Conservation (phyloP, 106 monocot genomes). For the Allium fistulosum region DNA sequence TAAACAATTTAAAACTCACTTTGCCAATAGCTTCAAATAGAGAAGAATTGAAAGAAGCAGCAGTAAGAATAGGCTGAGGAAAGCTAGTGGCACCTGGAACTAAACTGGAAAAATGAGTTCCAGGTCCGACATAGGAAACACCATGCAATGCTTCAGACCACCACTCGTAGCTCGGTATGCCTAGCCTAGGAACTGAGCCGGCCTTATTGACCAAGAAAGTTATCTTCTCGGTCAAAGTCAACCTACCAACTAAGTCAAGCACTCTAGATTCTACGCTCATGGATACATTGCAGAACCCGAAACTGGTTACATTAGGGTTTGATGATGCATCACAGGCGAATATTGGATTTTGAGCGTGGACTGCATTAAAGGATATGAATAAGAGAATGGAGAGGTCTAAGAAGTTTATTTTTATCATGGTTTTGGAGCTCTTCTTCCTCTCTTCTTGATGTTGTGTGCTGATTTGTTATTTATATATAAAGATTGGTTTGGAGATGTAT, state of each 20-base stretch:
- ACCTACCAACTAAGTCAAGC: constrained; percentile 39
- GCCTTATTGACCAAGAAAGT: constrained; percentile 52
- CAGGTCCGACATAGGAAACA: constrained; percentile 61
- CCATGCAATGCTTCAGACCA: constrained; percentile 87
- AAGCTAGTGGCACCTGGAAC: constrained; percentile 73
- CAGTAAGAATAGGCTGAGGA: constrained; percentile 62
- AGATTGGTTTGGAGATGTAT: neutral
- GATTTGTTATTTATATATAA: neutral
- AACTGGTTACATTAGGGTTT: constrained; percentile 20
- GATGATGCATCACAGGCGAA: constrained; percentile 48
- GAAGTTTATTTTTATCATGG: neutral
- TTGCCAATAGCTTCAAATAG: constrained; percentile 68
- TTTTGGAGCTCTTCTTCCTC: neutral
- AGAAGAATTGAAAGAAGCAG: constrained; percentile 59
- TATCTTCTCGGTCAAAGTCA: constrained; percentile 56
- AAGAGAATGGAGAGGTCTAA: constrained; percentile 3
- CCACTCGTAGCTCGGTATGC: constrained; percentile 71
- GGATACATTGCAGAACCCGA: constrained; percentile 48
- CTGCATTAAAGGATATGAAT: neutral
- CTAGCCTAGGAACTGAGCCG: constrained; percentile 38
- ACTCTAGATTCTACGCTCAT: constrained; percentile 17
- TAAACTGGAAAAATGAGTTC: constrained; percentile 43
- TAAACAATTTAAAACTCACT: constrained; percentile 21
- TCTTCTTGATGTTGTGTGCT: neutral
- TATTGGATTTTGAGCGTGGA: constrained; percentile 24